These are phyloP conservation scores for Microbotryum silenes-acaulis DNA, from an alignment of 1,284 basidiomycete species.

Conservation along the genomic window DNA sequence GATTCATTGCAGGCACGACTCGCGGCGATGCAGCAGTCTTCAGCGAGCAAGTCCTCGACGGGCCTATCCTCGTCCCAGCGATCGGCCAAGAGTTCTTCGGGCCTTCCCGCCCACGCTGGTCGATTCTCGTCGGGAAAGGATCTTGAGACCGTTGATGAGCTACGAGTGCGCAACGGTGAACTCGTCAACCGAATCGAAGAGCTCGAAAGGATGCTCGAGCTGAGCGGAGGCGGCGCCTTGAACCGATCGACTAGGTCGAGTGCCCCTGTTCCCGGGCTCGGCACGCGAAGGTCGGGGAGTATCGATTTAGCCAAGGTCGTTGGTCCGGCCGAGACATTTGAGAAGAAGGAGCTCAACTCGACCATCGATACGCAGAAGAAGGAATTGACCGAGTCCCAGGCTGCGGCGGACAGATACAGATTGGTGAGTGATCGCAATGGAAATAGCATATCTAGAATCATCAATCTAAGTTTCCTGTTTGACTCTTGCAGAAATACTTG, in stretches of 20 bases:
- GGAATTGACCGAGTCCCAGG: constrained; percentile 3
- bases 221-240: background rate
- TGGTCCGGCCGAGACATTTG: background rate
- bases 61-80: background rate
- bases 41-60: background rate
- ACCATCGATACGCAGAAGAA: constrained; percentile 14
- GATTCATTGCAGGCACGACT: constrained; percentile 14
- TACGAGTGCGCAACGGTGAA: constrained; percentile 17
- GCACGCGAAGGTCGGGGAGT: too few relatives aligned
- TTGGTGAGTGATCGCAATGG: constrained; percentile 9
- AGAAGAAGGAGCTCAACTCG: constrained; percentile 3
- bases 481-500: constrained; percentile 20
- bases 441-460: background rate
- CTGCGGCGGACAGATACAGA: constrained; percentile 13
- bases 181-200: constrained; percentile 3
- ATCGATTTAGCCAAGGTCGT: too few relatives aligned
- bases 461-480: background rate
- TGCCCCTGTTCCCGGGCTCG: too few relatives aligned
- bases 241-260: too few relatives aligned
- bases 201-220: constrained; percentile 8
- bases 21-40: constrained; percentile 7
- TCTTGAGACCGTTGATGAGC: constrained; percentile 2
- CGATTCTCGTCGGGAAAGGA: background rate
- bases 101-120: background rate
- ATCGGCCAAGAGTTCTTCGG: background rate